Percentiles rank a stretch among this genome's conserved stretches.
phyloP scores from a whole-genome alignment of 2,329 filamentous ascomycete species.

The Canariomyces notabilis region DNA sequence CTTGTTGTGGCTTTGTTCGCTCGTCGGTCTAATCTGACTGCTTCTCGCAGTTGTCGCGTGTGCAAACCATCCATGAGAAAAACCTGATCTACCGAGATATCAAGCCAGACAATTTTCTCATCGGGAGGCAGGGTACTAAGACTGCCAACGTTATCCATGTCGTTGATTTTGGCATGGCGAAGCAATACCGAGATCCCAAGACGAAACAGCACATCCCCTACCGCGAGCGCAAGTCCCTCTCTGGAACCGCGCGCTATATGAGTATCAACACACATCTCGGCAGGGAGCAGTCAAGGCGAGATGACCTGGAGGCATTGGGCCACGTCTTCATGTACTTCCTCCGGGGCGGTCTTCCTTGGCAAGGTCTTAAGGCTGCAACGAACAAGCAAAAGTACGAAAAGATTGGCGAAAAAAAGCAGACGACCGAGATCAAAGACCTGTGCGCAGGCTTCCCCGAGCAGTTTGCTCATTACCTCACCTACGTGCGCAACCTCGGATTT shows the following conservation, averaged over 20 bases:
- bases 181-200: constrained; percentile 98
- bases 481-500: constrained; percentile 95
- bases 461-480: constrained; percentile 95
- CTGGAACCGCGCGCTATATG: constrained; percentile 97
- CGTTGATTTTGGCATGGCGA: constrained; percentile 99
- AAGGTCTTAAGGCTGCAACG: constrained; percentile 67
- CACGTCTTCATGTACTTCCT: constrained; percentile 74
- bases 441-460: constrained; percentile 96
- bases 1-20: not conserved
- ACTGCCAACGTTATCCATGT: constrained; percentile 97
- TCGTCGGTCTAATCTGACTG: not conserved
- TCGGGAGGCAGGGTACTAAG: constrained; percentile 86
- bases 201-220: constrained; percentile 99
- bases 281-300: constrained; percentile 89
- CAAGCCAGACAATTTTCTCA: constrained; percentile 99
- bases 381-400: constrained; percentile 99
- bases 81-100: constrained; percentile 99
- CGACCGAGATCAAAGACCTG: constrained; percentile 91
- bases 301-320: constrained; percentile 85
- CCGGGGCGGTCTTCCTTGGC: constrained; percentile 66
- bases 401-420: constrained; percentile 99
- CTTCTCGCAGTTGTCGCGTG: constrained; percentile 68
- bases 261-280: constrained; percentile 99
- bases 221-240: constrained; percentile 91
- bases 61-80: constrained; percentile 94